Conservation (phyloP, 129 eudicot genomes). For the Chrysanthemum makinoi region DNA sequence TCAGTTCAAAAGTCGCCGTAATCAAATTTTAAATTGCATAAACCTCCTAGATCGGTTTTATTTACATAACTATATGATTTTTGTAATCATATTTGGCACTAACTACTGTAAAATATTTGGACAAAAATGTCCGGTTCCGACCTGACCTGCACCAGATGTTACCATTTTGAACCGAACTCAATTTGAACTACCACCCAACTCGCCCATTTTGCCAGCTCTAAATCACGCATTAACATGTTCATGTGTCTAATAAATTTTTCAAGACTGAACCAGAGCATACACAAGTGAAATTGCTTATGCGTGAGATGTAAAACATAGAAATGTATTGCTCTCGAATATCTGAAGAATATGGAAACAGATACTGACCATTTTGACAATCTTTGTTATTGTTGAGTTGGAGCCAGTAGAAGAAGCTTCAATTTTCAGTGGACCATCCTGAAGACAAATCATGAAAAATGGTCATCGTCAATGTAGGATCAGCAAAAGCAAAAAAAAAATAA, state of each 20-base stretch:
- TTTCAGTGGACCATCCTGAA: slow-evolving; percentile 94
- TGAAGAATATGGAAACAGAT: not conserved
- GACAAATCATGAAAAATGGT: slow-evolving; percentile 13
- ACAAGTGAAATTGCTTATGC: not conserved
- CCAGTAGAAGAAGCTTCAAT: slow-evolving; percentile 91
- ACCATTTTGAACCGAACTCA: not conserved
- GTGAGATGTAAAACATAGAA: not conserved
- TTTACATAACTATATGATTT: not conserved
- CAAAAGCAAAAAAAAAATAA: not conserved
- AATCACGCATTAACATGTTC: not conserved
- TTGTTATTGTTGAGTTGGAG: slow-evolving; percentile 84
- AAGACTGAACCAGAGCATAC: slow-evolving; percentile 6
- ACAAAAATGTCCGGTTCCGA: not conserved
- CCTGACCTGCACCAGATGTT: too few species aligned
- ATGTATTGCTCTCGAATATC: not conserved
- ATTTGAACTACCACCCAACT: not conserved
- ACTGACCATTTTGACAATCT: slow-evolving; percentile 82
- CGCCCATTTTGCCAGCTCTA: not conserved
- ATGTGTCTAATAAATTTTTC: slow-evolving; percentile 2
- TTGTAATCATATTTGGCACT: not conserved
- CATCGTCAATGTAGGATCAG: not conserved
- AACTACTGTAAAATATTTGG: not conserved
- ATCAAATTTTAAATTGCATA: not conserved
- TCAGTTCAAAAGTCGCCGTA: too few species aligned
- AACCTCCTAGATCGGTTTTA: not conserved